Base-by-base conservation (phyloP, 148 eudicot species). In the Chenopodium suecicum region DNA sequence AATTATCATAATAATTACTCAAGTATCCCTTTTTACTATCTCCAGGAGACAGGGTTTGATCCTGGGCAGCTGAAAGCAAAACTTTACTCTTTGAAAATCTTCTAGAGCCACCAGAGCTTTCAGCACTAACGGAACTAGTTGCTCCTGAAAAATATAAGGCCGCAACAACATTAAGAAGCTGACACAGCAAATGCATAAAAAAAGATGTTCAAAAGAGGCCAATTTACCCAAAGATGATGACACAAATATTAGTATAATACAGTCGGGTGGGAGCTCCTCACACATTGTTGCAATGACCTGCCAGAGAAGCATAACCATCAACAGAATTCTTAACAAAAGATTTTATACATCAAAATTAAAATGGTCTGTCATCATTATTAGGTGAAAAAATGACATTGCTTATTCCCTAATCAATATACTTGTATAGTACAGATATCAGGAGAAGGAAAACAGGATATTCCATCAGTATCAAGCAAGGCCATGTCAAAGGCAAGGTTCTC, bases 241-340 rank as follows among this genome's bases (percentile, higher is more conserved):
- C 75, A 96, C 76, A 82, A 94, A 93, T 77, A 96, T 73, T 75
- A 96, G 90, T 89, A 96, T 89, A 75, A 94, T 86, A 67, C 88
- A 88, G 20, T 96, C 99, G 7, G 89, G 91, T 79, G 94, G 97
- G 77, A 96, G 99, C 87, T 90, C 97, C 77, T 94, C 98, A 74
- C 98, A 92, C 54, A 90, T 86, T 56, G 91, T 88, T 20, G 99
- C 92, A 77, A 96, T 85, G 73, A 91, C 91, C 99, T 96, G 90
- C 82, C 74, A 84, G 88, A 22, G 74, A 72, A 83, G 62, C 56
- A 73, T 32, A 29, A 74, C 3, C 7, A 70, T 78, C 65, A 74
- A 73, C 7, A 29, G 32, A 25, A 68, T 47, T 72, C 68, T 63
- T 54, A 32, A 65, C 19, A 68, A 9, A 84, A 25, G 27, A 47